phyloP scores from a whole-genome alignment of 2,329 filamentous ascomycete species.

The Graphilbum fragrans region DNA sequence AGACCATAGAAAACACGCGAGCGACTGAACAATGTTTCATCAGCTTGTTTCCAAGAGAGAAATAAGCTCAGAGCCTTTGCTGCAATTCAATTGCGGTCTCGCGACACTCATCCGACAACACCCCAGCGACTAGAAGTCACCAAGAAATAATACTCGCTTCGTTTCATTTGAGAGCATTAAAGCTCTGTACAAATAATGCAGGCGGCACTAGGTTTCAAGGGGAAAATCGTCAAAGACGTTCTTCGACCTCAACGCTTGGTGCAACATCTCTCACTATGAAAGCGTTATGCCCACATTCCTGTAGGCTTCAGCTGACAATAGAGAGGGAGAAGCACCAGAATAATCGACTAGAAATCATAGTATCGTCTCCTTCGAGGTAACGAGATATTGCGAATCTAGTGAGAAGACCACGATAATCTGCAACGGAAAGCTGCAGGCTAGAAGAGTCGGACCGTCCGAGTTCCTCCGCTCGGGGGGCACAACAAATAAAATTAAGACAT shows the following conservation, averaged over 20 bases:
- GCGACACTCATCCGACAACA: slow-evolving; percentile 63
- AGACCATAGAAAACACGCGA: background rate
- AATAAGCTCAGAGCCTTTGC: background rate
- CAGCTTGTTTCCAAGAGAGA: background rate
- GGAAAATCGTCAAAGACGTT: slow-evolving; percentile 37
- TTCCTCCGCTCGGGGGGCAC: background rate
- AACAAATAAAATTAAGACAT: background rate
- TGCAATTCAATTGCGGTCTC: background rate
- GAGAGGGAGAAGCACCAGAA: slow-evolving; percentile 52
- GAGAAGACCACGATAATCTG: slow-evolving; percentile 79
- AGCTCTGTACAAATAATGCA: slow-evolving; percentile 11
- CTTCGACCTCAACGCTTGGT: slow-evolving; percentile 74
- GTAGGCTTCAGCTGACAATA: slow-evolving; percentile 24
- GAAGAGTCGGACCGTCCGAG: background rate
- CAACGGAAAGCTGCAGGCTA: slow-evolving; percentile 19
- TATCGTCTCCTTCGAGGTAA: background rate
- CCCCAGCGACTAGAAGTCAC: slow-evolving; percentile 37
- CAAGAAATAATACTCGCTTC: slow-evolving; percentile 26
- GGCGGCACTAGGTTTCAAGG: slow-evolving; percentile 63
- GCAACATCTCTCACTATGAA: slow-evolving; percentile 46
- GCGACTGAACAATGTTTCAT: no score
- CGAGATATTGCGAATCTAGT: slow-evolving; percentile 37
- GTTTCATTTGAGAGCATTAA: background rate
- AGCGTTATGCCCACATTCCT: slow-evolving; percentile 21
- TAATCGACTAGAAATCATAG: slow-evolving; percentile 61